phyloP scores from a whole-genome alignment of 352 stramenopile genomes.

The Pythium phragmiticola region DNA sequence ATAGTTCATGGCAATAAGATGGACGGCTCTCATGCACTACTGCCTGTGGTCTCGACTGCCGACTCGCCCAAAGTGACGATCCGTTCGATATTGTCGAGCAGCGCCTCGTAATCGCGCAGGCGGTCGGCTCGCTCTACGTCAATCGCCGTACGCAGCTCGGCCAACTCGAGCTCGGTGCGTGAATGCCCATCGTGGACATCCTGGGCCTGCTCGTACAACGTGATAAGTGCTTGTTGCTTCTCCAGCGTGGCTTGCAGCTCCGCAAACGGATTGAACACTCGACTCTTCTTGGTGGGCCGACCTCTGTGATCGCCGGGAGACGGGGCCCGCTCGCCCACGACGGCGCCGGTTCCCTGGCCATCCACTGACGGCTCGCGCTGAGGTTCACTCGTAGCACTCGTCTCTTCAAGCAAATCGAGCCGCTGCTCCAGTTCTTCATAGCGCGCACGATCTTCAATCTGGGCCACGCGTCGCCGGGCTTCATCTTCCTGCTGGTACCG shows the following conservation, averaged over 20 bases:
- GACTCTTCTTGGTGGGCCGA: not conserved
- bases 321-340: not conserved
- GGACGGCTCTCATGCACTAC: too few relatives aligned
- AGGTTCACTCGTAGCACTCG: not conserved
- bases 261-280: constrained; percentile 12
- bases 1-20: too few relatives aligned
- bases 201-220: constrained; percentile 16
- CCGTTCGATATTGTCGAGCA: constrained; percentile 12
- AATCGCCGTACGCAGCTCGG: constrained; percentile 13
- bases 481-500: constrained; percentile 19
- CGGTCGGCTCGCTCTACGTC: constrained; percentile 12
- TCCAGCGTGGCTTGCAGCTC: constrained; percentile 15
- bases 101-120: constrained; percentile 3
- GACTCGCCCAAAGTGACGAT: constrained; percentile 1
- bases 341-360: not conserved
- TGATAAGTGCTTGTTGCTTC: constrained; percentile 18
- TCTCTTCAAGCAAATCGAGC: constrained; percentile 13
- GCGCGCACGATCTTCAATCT: constrained; percentile 8
- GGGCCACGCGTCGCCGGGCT: constrained; percentile 1
- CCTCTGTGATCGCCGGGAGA: not conserved
- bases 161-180: constrained; percentile 10
- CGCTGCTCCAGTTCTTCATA: constrained; percentile 4
- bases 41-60: not conserved
- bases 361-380: not conserved
- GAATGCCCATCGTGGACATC: constrained; percentile 10